A percentile compares a stretch with the other conserved stretches of the same genome.
phyloP scores from a whole-genome alignment of 805 yeast genomes.

The Candida orba region DNA sequence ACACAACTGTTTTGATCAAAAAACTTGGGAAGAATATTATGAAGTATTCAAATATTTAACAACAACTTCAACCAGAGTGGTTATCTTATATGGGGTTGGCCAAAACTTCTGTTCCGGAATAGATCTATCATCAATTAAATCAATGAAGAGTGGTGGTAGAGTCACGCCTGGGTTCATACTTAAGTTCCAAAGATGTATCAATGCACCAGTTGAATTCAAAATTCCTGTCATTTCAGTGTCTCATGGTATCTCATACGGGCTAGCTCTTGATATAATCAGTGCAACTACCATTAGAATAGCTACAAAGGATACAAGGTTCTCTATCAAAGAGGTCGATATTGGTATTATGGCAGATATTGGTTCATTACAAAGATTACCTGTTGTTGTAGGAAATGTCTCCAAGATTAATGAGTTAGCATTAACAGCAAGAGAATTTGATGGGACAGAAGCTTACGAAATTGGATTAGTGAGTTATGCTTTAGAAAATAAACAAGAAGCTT shows the following conservation, averaged over 20 bases:
- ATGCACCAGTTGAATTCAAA: constrained; percentile 36
- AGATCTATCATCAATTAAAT: constrained; percentile 36
- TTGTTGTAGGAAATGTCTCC: constrained; percentile 45
- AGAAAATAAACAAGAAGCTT: constrained; percentile 41
- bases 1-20: constrained; percentile 50
- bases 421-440: constrained; percentile 51
- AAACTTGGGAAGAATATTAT: constrained; percentile 52
- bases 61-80: constrained; percentile 37
- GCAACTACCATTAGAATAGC: constrained; percentile 54
- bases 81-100: constrained; percentile 52
- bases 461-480: constrained; percentile 49
- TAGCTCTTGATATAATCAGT: constrained; percentile 61
- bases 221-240: constrained; percentile 61
- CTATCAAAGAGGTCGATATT: constrained; percentile 63
- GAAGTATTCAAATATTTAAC: constrained; percentile 41
- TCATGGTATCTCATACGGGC: constrained; percentile 60
- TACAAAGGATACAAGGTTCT: constrained; percentile 42
- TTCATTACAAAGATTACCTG: constrained; percentile 59
- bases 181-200: constrained; percentile 53
- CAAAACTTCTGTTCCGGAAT: constrained; percentile 59
- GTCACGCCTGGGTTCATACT: constrained; percentile 30
- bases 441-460: constrained; percentile 43
- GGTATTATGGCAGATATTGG: constrained; percentile 82
- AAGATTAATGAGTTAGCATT: constrained; percentile 52
- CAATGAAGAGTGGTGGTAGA: constrained; percentile 18